Percentiles rank a stretch among this genome's conserved stretches.
phyloP scores from a whole-genome alignment of 2,329 filamentous ascomycete species.

The Elsinoe australis region DNA sequence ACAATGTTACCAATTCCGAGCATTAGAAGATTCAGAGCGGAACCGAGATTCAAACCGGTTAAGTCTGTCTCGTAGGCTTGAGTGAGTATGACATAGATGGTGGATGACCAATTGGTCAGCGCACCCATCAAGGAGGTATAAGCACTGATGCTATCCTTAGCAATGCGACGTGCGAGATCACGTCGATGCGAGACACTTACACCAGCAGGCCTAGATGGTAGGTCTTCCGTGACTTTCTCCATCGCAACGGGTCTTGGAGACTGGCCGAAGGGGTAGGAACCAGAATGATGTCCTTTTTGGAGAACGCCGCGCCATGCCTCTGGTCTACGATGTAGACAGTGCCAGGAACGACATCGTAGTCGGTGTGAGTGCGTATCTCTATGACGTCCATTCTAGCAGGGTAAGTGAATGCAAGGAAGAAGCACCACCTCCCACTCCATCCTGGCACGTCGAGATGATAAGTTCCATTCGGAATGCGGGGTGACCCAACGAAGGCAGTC shows the following conservation, averaged over 20 bases:
- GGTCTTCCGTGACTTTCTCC: slow-evolving; percentile 19
- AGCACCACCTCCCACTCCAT: too few relatives aligned
- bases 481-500: too few relatives aligned
- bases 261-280: slow-evolving; percentile 20
- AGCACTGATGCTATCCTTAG: neutral
- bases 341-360: slow-evolving; percentile 19
- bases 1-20: slow-evolving; percentile 20
- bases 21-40: slow-evolving; percentile 17
- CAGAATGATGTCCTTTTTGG: slow-evolving; percentile 19
- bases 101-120: slow-evolving; percentile 21
- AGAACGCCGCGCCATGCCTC: slow-evolving; percentile 1
- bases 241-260: slow-evolving; percentile 20
- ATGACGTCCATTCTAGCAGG: too few relatives aligned
- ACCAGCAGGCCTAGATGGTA: slow-evolving; percentile 20
- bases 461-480: too few relatives aligned
- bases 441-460: too few relatives aligned
- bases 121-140: slow-evolving; percentile 21
- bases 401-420: too few relatives aligned
- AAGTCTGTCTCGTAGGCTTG: slow-evolving; percentile 17
- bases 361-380: too few relatives aligned
- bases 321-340: slow-evolving; percentile 19
- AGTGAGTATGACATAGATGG: slow-evolving; percentile 20
- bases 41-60: slow-evolving; percentile 19
- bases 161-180: too few relatives aligned
- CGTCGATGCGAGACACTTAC: slow-evolving; percentile 6